These are phyloP conservation scores for Rhizophora mangle DNA, from an alignment of 345 rosid species.

Conservation along the genomic window DNA sequence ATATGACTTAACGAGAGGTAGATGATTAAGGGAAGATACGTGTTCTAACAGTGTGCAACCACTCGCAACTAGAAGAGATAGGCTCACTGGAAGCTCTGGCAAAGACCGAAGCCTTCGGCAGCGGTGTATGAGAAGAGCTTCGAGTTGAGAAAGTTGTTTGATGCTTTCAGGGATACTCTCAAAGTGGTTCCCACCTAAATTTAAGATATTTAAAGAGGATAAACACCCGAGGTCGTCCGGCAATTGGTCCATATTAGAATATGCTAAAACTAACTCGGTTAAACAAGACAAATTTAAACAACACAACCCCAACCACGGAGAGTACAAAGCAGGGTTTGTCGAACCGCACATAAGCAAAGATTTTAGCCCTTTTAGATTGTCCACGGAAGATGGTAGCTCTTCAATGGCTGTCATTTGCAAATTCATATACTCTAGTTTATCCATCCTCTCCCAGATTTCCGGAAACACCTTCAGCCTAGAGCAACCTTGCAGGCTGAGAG, in stretches of 20 bases:
- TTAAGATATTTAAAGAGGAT: background rate
- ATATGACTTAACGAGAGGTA: background rate
- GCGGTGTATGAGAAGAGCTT: background rate
- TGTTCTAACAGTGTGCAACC: slow-evolving; percentile 3
- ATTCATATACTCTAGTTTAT: background rate
- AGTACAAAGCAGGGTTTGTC: background rate
- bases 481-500: background rate
- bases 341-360: background rate
- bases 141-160: background rate
- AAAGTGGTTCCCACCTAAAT: background rate
- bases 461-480: slow-evolving; percentile 5
- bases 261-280: fast-evolving
- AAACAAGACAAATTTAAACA: too few relatives aligned
- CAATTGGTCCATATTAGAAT: background rate
- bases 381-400: background rate
- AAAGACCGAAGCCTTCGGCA: slow-evolving; percentile 6
- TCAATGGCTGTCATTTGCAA: background rate
- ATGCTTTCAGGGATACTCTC: slow-evolving; percentile 8
- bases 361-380: background rate
- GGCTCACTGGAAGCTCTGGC: slow-evolving; percentile 6
- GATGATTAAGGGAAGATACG: slow-evolving; percentile 1
- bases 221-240: background rate
- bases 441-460: background rate
- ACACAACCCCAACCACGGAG: too few relatives aligned
- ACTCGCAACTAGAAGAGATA: background rate